Base-by-base conservation (phyloP, 1,139 yeast species). In the Groenewaldozyma sp. region DNA sequence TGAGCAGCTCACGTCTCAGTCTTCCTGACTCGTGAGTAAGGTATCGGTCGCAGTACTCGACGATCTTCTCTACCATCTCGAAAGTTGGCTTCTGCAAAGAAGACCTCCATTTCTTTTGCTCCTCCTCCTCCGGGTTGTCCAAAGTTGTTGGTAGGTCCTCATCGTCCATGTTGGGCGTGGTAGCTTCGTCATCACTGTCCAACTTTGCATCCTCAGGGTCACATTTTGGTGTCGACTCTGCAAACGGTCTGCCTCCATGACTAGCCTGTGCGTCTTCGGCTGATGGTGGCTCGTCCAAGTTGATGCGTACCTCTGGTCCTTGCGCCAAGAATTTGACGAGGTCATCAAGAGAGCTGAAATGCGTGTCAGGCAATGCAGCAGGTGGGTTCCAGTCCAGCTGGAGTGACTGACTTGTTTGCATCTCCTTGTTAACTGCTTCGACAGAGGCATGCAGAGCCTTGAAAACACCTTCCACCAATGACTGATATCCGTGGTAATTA, bases 401-500 rank as follows among this genome's bases (percentile, higher is more conserved):
- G 13, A n/a, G 28, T 35, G 38, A 34, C 5, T 41, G 34, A 18
- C 48, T 40, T n/a, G n/a, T n/a, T 33, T 41, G 40, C 22, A 38
- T 38, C 0, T 41, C 55, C 9, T 58, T 56, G 18, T 62, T 59
- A 10, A 81, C 67, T 52, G 81, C 83, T 14, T 62, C 62, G 1
- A 79, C 68, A 2, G 88, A 60, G 14, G 81, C 78, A 36, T 72
- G 73, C 51, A 88, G 83, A 0, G 84, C 80, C 4, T 71, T 62
- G 48, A 88, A 83, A 44, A 86, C 78, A 0, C 87, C 87, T 44
- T 79, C 78, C 36, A 84, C 78, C 18, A 91, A 63, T 13, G 68
- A 65, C 1, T 76, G 64, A 56, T 91, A 88, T 0, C 93, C 94
- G 61, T 88, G 95, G 51, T 80, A 88, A 33, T 78, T 69, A 58